Conservation (phyloP, 1,284 basidiomycete genomes). For the Wolfiporia cocos region DNA sequence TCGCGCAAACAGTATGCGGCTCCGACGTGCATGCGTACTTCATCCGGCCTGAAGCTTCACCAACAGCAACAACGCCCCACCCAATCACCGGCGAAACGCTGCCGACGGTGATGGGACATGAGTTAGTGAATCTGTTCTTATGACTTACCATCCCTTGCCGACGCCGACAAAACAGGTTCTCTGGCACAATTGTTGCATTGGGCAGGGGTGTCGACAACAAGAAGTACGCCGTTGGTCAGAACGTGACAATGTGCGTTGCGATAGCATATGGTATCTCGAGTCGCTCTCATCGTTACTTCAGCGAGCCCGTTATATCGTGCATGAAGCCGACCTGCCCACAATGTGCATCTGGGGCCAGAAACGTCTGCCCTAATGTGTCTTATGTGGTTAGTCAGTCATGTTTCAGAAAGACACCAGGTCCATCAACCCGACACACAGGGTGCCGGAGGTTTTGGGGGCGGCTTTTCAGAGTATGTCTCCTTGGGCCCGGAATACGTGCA, state of each 20-base stretch:
- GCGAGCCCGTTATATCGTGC: slow-evolving; percentile 26
- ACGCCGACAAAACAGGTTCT: slow-evolving; percentile 16
- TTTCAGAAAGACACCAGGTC: neutral
- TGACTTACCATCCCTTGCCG: neutral
- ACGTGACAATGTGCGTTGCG: slow-evolving; percentile 24
- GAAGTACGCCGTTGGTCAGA: slow-evolving; percentile 20
- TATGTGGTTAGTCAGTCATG: slow-evolving; percentile 17
- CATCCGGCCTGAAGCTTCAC: slow-evolving; percentile 12
- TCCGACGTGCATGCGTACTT: slow-evolving; percentile 26
- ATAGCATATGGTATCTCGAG: neutral
- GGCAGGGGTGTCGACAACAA: slow-evolving; percentile 21
- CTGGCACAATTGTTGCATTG: slow-evolving; percentile 24
- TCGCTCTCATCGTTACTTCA: too few species aligned
- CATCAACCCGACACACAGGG: slow-evolving; percentile 9
- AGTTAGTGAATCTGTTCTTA: slow-evolving; percentile 14
- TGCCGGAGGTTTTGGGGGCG: slow-evolving; percentile 16
- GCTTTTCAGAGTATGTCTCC: slow-evolving; percentile 24
- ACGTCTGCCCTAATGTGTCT: slow-evolving; percentile 19
- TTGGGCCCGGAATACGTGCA: slow-evolving; percentile 21
- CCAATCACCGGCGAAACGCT: slow-evolving; percentile 22
- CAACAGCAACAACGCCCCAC: slow-evolving; percentile 18
- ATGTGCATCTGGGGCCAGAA: slow-evolving; percentile 11
- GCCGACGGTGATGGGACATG: slow-evolving; percentile 26
- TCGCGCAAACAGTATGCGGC: slow-evolving; percentile 12
- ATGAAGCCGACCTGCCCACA: slow-evolving; percentile 10